Conservation (phyloP, 2,329 filamentous ascomycete species). For the Cercospora zeina region DNA sequence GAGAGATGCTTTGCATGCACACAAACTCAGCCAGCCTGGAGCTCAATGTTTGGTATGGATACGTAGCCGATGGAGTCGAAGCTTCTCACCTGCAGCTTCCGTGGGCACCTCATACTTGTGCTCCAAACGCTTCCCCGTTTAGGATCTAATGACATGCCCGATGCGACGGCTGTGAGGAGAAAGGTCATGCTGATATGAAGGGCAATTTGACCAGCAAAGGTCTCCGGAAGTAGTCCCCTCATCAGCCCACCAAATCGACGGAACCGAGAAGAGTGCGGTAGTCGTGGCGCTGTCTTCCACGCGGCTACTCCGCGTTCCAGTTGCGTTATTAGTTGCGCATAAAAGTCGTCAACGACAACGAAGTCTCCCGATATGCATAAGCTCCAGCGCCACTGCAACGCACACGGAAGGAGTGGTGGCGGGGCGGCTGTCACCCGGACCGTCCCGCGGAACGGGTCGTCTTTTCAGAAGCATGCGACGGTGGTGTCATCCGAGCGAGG, state of each 20-base stretch:
- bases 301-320: not conserved
- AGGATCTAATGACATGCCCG: not conserved
- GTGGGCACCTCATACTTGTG: not conserved
- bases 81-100: slow-evolving; percentile 5
- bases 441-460: slow-evolving; percentile 19
- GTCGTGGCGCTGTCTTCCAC: not conserved
- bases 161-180: not conserved
- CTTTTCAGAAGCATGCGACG: slow-evolving; percentile 15
- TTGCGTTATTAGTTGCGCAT: not conserved
- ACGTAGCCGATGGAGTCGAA: slow-evolving; percentile 7
- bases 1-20: not conserved
- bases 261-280: not conserved
- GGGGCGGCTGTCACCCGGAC: slow-evolving; percentile 13
- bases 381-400: not conserved
- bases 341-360: not conserved
- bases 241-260: not conserved
- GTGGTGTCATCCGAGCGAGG: not conserved
- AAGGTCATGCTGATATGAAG: not conserved
- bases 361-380: slow-evolving; percentile 1
- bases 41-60: not conserved
- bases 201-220: not conserved
- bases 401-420: slow-evolving; percentile 11
- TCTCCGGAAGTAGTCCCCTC: not conserved
- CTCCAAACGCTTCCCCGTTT: not conserved
- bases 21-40: not conserved